Base-by-base conservation (phyloP, 768 basidiomycete species). In the Galerina marginata region DNA sequence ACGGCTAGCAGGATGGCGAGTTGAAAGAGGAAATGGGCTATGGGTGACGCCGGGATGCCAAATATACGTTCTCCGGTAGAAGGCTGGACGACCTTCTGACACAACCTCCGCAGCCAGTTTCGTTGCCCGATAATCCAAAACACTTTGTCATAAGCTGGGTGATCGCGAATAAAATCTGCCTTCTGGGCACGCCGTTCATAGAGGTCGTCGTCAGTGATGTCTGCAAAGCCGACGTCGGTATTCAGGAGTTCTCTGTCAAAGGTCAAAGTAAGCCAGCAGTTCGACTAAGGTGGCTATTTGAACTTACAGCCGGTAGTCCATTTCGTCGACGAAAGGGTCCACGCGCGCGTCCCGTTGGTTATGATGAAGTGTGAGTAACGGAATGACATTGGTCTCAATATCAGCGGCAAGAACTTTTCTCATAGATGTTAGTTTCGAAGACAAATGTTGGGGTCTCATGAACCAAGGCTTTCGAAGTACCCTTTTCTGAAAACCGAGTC, bases 101-200 rank as follows among this genome's bases (percentile, higher is more conserved):
- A 96, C 59, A 88, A 70, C 44, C 78, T 83, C 1, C 96, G 89
- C 39, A 96, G 38, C 14, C 75, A 74, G 63, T 90, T 93, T 63
- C 86, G 83, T 75, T 96, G 94, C 2, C 90, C 85, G 71, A 98
- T 90, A n/a, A 96, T 61, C 91, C 93, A 97, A 62, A 98, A 90
- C 0, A 92, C 86, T 68, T 87, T 91, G 74, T 98, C 96, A 69
- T 92, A 99, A 2, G 88, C 83, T 0, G 96, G 95, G 74, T 97
- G 91, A 56, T 89, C 85, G 2, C 84, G 86, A 64, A 97, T 96
- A 72, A 96, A 95, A 63, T 96, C 92, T 0, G 90, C 88, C 69
- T 88, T 91, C 66, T 85, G 85, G 7, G 91, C 92, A 6, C 86
- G 83, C n/a, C 83, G 83, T 74, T 96, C 92, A 58, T 86, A 81